Evolutionary conservation across 768 basidiomycete species (phyloP).

Genomic region (Macrocybe gigantea): DNA sequence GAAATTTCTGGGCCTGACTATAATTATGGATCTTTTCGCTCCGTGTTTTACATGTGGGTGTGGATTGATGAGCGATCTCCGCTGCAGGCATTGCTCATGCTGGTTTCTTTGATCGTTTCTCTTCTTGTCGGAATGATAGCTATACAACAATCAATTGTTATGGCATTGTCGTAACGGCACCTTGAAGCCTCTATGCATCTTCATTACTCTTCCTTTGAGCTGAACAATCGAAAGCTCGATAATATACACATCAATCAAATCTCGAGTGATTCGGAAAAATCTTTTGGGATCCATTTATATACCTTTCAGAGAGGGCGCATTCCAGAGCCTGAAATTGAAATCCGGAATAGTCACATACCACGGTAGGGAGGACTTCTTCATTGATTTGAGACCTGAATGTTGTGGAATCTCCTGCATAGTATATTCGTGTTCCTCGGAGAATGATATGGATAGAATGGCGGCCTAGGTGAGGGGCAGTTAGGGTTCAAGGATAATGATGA

Average conservation of each 20-base stretch:
- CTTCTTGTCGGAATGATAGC: neutral
- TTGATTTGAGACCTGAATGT: constrained; percentile 9
- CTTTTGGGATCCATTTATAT: too few relatives aligned
- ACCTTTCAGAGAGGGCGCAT: neutral
- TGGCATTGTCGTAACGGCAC: too few relatives aligned
- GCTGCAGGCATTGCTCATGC: neutral
- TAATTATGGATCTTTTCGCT: constrained; percentile 26
- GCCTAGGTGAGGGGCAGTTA: constrained; percentile 1
- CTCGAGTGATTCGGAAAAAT: too few relatives aligned
- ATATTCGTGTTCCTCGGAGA: constrained; percentile 13
- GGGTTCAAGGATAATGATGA: neutral
- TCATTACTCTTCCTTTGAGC: too few relatives aligned
- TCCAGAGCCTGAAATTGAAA: neutral
- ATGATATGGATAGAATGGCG: constrained; percentile 10
- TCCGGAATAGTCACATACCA: constrained; percentile 3
- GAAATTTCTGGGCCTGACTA: constrained; percentile 14
- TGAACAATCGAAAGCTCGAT: too few relatives aligned
- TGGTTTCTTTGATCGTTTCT: neutral
- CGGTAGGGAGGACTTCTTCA: constrained; percentile 2
- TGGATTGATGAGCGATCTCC: constrained; percentile 23
- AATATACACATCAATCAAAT: too few relatives aligned
- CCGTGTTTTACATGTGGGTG: constrained; percentile 41
- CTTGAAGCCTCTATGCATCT: too few relatives aligned
- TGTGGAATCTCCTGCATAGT: constrained; percentile 14
- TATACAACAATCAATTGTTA: too few relatives aligned